Base-by-base conservation (phyloP, 192 early-diverging fungal species). In the Coemansia sp. region DNA sequence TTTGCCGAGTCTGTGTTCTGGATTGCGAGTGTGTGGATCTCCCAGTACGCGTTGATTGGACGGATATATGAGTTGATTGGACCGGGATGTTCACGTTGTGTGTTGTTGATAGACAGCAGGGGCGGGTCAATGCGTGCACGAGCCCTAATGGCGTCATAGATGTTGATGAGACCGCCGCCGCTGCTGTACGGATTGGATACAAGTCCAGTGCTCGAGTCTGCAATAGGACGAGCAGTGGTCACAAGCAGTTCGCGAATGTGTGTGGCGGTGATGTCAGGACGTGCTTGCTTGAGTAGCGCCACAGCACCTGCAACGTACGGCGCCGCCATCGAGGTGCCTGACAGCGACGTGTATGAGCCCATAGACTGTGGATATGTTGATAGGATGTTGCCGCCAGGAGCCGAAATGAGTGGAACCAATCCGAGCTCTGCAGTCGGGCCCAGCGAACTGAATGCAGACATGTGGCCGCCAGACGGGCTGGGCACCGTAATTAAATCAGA, bases 241-340 rank as follows among this genome's bases (percentile, higher is more conserved):
- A 87, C 29, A 54, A 81, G 61, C 16, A 77, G 62, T 5, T 73
- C 66, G 11, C 75, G 35, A 13, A 69, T 57, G 22, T 64, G 61
- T 13, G 47, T 53, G 51, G 54, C 56, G 2, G 23, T 43, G 24
- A 69, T 48, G 4, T 62, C 50, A 12, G 82, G 82, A 19, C 65
- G 58, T 4, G 75, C 75, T 54, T 89, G 83, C 49, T 84, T 71
- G 14, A 88, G 65, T 22, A 95, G 69, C 1, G 90, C 92, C 1
- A 85, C 70, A 3, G 85, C 65, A 11, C 92, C 93, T 16, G 88
- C 81, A 18, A 89, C 68, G 64, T 90, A 89, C 0, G 93, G 91
- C 37, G 84, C 79, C 9, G 93, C 84, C 93, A 93, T 93, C 32
- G 89, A 91, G 13, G 93, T 93, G n/a, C 92, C 93, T 14, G 85